Evolutionary conservation across 108 stramenopile species (phyloP).

Genomic region (Aureococcus anophagefferens): DNA sequence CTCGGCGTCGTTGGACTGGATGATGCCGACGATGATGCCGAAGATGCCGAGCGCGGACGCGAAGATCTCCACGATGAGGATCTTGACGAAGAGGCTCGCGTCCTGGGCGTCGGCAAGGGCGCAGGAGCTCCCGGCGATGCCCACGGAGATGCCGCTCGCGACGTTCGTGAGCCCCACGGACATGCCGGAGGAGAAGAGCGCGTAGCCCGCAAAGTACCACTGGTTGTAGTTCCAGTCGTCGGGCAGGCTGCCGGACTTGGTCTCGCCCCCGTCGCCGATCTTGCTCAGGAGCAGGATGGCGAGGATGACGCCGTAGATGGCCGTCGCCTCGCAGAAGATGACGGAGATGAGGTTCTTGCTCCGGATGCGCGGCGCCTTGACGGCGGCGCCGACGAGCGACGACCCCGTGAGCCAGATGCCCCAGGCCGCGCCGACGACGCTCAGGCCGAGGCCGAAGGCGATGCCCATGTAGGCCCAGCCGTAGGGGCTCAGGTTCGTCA

Average conservation of each 20-base stretch:
- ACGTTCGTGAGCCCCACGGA: constrained; percentile 97
- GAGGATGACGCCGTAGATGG: constrained; percentile 99
- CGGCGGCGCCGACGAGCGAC: constrained; percentile 89
- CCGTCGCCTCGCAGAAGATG: constrained; percentile 99
- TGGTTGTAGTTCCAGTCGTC: constrained; percentile 67
- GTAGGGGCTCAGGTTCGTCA: neutral
- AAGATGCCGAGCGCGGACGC: constrained; percentile 98
- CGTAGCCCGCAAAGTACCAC: constrained; percentile 92
- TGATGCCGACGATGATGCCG: constrained; percentile 99
- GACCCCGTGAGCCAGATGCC: constrained; percentile 90
- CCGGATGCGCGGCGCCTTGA: constrained; percentile 95
- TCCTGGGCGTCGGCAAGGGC: constrained; percentile 98
- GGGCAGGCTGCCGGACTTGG: constrained; percentile 31
- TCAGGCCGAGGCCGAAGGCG: constrained; percentile 87
- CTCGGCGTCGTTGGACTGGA: constrained; percentile 84
- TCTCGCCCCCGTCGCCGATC: constrained; percentile 50
- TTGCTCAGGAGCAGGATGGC: constrained; percentile 95
- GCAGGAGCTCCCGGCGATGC: constrained; percentile 90
- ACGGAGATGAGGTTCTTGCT: constrained; percentile 97
- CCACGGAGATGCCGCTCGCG: constrained; percentile 88
- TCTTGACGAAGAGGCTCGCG: constrained; percentile 92
- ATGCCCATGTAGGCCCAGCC: constrained; percentile 78
- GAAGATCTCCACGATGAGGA: constrained; percentile 99
- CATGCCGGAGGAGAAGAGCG: constrained; percentile 89
- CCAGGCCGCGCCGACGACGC: constrained; percentile 87